Base-by-base conservation (phyloP, 305 asterid genomes). In the Lippia alba region DNA sequence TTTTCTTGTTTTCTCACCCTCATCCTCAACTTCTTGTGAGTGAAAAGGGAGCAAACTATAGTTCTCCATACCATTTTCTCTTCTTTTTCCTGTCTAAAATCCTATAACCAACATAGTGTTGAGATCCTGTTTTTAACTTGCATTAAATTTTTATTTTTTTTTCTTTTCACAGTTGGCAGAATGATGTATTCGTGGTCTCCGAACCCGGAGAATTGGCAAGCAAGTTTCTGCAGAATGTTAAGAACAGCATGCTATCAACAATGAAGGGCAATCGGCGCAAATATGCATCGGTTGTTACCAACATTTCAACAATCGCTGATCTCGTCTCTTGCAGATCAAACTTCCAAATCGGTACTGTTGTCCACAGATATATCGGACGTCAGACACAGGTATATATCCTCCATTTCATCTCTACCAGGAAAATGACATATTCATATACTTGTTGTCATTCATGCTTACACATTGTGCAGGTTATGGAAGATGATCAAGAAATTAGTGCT, bases 121-220 rank as follows among this genome's bases (percentile, higher is more conserved):
- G 30, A 24, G 30, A 18, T 54, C 40, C 12, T 40, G 58, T 70
- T 63, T 41, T 69, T 61, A 56, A 8, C 70, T 64, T 66, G 44
- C 55, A 33, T 54, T n/a, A n/a, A n/a, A 68, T 76, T 76, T 70
- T 66, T 74, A 46, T 61, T 34, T 54, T 54, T 76, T 69, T 69
- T 24, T 8, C 68, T 68, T 69, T 63, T 7, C 70, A 15, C 71
- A 95, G 99, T 80, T 95, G 98, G 99, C 97, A 92, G 85, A 95
- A 95, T 76, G 99, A 95, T 78, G 99, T 95, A 69, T 95, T 90
- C 78, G 99, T 95, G 81, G 99, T 95, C 67, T 98, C 98, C 14
- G 99, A 95, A 79, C 99, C 99, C 62, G 99, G 99, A 76, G 99
- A 92, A 75, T 84, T 85, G 66, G 99, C 99, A 6, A 96, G 90